Evolutionary conservation across 495 filamentous ascomycete genomes (phyloP), one percentile per base, ranked within the genome.

Genomic region (Penicillium robsamsonii): DNA sequence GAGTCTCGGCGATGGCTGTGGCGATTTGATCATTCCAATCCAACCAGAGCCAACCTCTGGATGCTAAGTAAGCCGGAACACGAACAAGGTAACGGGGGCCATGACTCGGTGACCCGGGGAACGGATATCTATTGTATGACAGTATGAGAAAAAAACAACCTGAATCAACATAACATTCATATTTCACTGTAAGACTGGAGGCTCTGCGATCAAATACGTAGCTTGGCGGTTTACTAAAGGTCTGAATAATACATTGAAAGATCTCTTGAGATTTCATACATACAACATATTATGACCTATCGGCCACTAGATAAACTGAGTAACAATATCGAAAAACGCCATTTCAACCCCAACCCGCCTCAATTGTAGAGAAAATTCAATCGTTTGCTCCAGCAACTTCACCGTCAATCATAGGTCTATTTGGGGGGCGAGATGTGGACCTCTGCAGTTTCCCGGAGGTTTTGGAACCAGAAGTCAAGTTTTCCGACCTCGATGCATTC

Each of bases 381-480:
- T 25, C 29, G 13, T 46, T 15, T 10, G 51, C 30, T 31, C 12
- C 43, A 38, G 45, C 44, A 31, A 30, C 15, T 27, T 30, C 33
- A 13, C 30, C 44, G 30, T 24, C 51, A 25, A 25, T 17, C 30
- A 44, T 22, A n/a, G 33, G 18, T 44, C 31, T 44, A 46, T 12
- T 18, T 1, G 22, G 52, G 30, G 9, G 50, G 17, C 3, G 57
- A 49, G 13, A 44, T 17, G n/a, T 48, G 43, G 29, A 59, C 56
- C 35, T 57, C 54, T 24, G 64, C 53, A 20, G 59, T 69, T 17
- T 65, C 71, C 24, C 74, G 53, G 25, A 83, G 72, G 50, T 80
- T 76, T 49, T 78, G 79, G 47, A 77, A 81, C 84, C 86, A 87
- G 48, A 81, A 76, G 8, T 81, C 83, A 25, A 89, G 72, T 35